Percentiles rank a stretch among this genome's conserved stretches.
These are phyloP conservation scores for Musa acuminata DNA, from an alignment of 176 grass and related monocot genomes.

Conservation along the genomic window DNA sequence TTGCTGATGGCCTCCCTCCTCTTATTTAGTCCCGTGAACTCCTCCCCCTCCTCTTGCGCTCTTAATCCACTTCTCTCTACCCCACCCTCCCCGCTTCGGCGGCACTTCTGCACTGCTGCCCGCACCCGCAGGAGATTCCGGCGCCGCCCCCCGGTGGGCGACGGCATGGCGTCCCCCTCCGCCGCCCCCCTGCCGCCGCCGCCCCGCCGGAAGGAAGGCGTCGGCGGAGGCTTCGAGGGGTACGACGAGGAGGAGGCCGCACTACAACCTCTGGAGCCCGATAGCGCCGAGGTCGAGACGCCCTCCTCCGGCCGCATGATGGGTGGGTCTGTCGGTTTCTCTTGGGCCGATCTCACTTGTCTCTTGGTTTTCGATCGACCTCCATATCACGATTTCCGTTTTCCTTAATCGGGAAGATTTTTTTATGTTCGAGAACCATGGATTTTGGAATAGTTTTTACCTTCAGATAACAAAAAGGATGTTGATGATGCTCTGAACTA, in stretches of 20 bases:
- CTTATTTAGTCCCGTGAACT: slow-evolving; percentile 5
- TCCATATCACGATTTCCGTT: too few species aligned
- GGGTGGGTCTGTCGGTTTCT: slow-evolving; percentile 33
- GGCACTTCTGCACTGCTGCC: slow-evolving; percentile 4
- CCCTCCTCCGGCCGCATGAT: slow-evolving; percentile 27
- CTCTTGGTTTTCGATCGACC: neutral
- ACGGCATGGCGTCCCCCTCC: slow-evolving; percentile 15
- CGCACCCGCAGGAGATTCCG: slow-evolving; percentile 26
- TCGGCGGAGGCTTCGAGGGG: slow-evolving; percentile 17
- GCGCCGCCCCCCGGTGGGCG: slow-evolving; percentile 17
- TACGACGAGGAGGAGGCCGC: slow-evolving; percentile 58
- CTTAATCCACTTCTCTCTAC: slow-evolving; percentile 10
- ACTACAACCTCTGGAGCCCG: slow-evolving; percentile 41
- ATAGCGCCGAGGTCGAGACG: slow-evolving; percentile 24
- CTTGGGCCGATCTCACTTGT: too few species aligned
- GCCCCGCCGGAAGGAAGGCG: slow-evolving; percentile 18
- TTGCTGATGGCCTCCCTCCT: neutral
- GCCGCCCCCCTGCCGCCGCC: neutral
- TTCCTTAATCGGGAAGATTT: too few species aligned
- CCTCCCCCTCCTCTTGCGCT: slow-evolving; percentile 1
- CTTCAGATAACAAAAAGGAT: too few species aligned
- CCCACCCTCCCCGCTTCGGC: neutral
- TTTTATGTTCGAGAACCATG: too few species aligned
- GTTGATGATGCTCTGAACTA: too few species aligned
- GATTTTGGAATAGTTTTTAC: too few species aligned